These are phyloP conservation scores for Cladobotryum protrusum DNA, from an alignment of 2,329 filamentous ascomycete genomes.

Conservation along the genomic window DNA sequence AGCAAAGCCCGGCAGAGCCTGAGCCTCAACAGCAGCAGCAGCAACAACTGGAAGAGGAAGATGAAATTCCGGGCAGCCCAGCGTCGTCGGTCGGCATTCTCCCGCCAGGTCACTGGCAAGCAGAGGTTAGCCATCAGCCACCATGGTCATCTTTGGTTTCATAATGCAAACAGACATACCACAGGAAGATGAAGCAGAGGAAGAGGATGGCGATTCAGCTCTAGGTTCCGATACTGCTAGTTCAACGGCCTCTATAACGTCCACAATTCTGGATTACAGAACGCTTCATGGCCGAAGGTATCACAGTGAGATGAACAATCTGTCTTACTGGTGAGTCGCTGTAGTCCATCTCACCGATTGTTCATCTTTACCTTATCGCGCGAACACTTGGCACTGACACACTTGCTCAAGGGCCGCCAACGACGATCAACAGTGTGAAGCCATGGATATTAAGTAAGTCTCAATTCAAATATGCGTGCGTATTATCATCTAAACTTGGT, in stretches of 20 bases:
- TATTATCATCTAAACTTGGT: background rate
- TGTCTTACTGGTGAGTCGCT: slow-evolving; percentile 4
- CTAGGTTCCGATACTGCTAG: slow-evolving; percentile 17
- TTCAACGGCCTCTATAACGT: slow-evolving; percentile 27
- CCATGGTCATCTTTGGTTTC: too few species aligned
- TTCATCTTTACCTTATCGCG: background rate
- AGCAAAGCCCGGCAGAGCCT: background rate
- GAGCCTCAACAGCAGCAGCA: background rate
- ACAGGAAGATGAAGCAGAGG: slow-evolving; percentile 1
- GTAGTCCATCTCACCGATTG: background rate
- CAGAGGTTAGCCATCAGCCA: slow-evolving; percentile 2
- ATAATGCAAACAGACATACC: too few species aligned
- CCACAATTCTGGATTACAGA: slow-evolving; percentile 28
- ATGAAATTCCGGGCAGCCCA: background rate
- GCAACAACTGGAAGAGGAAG: too few species aligned
- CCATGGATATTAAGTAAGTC: slow-evolving; percentile 13
- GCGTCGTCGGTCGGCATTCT: slow-evolving; percentile 3
- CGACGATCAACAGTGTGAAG: slow-evolving; percentile 18
- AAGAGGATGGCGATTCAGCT: slow-evolving; percentile 20
- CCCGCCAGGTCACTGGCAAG: slow-evolving; percentile 9
- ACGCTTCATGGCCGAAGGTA: slow-evolving; percentile 26
- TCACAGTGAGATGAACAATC: slow-evolving; percentile 15
- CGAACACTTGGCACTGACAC: background rate
- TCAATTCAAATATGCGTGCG: too few species aligned
- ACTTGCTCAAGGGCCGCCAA: slow-evolving; percentile 12